phyloP scores from a whole-genome alignment of 164 flowering plant species.

The Aristolochia californica region DNA sequence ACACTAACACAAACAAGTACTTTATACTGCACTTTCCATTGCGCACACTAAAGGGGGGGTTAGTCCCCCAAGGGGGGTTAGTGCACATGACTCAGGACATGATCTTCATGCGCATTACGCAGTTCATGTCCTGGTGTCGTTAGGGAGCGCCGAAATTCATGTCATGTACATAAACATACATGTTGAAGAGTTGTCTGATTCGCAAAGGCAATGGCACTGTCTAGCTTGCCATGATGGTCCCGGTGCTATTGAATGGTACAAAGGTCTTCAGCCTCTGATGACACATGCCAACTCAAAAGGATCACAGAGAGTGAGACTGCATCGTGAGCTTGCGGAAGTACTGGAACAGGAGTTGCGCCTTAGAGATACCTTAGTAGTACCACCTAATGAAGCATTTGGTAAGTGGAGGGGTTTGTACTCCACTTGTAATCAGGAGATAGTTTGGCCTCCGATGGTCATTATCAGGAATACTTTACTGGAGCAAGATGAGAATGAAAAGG shows the following conservation, averaged over 20 bases:
- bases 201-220: slow-evolving; percentile 88
- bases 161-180: no score
- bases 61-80: no score
- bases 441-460: slow-evolving; percentile 97
- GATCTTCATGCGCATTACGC: slow-evolving; percentile 40
- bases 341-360: slow-evolving; percentile 63
- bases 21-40: no score
- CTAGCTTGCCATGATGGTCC: slow-evolving; percentile 91
- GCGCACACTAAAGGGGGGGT: no score
- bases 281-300: slow-evolving; percentile 85
- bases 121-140: no score
- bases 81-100: no score
- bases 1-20: no score
- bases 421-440: slow-evolving; percentile 44
- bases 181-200: slow-evolving; percentile 48
- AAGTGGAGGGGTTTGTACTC: slow-evolving; percentile 59
- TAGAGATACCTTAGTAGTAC: slow-evolving; percentile 56
- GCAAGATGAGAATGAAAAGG: slow-evolving; percentile 73
- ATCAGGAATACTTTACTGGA: slow-evolving; percentile 73
- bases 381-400: slow-evolving; percentile 65
- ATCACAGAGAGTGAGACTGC: slow-evolving; percentile 55
- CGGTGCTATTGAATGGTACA: slow-evolving; percentile 91
- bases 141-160: no score
- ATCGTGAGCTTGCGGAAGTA: slow-evolving; percentile 64
- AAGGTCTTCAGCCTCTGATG: slow-evolving; percentile 70